Base-by-base conservation (phyloP, 2,329 filamentous ascomycete genomes). In the Fusarium ambrosium region DNA sequence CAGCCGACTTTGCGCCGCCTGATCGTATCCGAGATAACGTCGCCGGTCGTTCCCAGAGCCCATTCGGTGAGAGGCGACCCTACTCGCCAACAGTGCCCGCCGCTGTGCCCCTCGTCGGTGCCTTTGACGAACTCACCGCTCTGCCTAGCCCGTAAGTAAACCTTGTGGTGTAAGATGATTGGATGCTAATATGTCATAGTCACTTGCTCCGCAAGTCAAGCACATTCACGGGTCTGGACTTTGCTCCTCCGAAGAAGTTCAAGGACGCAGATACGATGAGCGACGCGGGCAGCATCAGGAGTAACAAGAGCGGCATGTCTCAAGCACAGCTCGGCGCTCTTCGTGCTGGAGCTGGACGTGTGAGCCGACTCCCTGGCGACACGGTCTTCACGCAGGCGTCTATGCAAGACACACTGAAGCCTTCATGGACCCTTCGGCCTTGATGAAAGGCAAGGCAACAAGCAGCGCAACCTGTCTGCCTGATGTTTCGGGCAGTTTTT, bases 61-160 rank as follows among this genome's bases (percentile, higher is more conserved):
- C 91, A 13, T 81, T 89, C 7, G 90, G 91, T 61, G 91, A 92
- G 81, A 87, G 90, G 74, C 84, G 92, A 37, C 91, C 95, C 1
- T 99, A 94, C 85, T 92, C 91, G 66, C 92, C 93, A n/a, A 86
- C 88, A 41, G 88, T 95, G 3, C 91, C 92, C 18, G 89, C 90
- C 34, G 92, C 94, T 80, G 93, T 92, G n/a, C 95, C 95, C 1
- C 88, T 98, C 43, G 92, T 89, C 27, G 94, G 93, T 69, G 89
- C 95, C 6, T 98, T 95, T 82, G 96, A 98, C 66, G 96, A 98
- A 69, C 91, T 98, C 71, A 85, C 92, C 14, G 89, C 89, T 10
- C 91, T 99, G 73, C 97, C 97, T 41, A 98, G 95, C 88, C 95
- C 97, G 91, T 96, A 91, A 93, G 94, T 93, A 72, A 29, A 72